These are phyloP conservation scores for Phytophthora cactorum DNA, from an alignment of 352 stramenopile genomes.

Conservation along the genomic window DNA sequence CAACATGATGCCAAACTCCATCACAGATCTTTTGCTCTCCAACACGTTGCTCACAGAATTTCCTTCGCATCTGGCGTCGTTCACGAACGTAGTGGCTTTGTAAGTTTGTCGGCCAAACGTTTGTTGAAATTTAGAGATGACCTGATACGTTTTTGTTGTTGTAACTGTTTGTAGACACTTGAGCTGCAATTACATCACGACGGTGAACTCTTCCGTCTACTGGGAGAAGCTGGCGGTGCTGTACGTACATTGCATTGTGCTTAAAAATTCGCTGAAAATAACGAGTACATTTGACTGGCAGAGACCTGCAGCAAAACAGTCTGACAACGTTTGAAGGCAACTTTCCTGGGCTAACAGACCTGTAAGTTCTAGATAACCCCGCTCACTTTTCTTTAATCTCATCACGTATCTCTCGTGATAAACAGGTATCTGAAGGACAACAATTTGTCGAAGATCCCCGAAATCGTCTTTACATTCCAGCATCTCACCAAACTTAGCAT, in stretches of 20 bases:
- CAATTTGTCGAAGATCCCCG: conserved; percentile 26
- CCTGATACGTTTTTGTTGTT: not conserved
- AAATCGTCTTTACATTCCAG: conserved; percentile 23
- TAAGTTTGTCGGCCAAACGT: conserved; percentile 8
- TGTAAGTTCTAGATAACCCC: conserved; percentile 12
- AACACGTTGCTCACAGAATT: conserved; percentile 10
- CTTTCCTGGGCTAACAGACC: conserved; percentile 16
- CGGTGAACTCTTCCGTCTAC: conserved; percentile 11
- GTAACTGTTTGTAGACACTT: conserved; percentile 8
- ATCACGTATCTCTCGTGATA: not conserved
- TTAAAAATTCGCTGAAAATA: not conserved
- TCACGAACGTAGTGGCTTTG: conserved; percentile 15
- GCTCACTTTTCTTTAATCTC: no score
- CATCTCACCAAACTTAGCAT: conserved; percentile 21
- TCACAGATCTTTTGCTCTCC: not conserved
- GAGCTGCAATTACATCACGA: conserved; percentile 25
- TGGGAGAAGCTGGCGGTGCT: conserved; percentile 22
- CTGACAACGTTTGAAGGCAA: conserved; percentile 27
- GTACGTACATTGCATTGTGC: conserved; percentile 12
- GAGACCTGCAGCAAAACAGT: conserved; percentile 24
- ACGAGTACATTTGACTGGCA: not conserved
- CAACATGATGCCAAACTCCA: conserved; percentile 13
- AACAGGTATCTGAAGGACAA: conserved; percentile 27
- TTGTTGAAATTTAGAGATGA: not conserved
- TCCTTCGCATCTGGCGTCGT: conserved; percentile 9